Base-by-base conservation (phyloP, 2,329 filamentous ascomycete genomes). In the Didymella pinodella region DNA sequence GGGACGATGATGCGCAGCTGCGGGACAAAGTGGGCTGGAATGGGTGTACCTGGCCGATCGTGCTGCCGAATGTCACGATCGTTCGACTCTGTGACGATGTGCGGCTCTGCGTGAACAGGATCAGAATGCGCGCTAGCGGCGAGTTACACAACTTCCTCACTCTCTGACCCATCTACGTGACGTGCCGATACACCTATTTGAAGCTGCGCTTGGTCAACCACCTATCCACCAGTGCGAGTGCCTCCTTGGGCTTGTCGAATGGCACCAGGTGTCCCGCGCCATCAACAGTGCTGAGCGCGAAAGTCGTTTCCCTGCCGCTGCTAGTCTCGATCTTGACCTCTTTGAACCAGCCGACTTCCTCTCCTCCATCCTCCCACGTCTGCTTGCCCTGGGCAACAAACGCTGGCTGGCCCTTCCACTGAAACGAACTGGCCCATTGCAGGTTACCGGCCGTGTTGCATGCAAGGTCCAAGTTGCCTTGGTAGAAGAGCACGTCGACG, bases 371-470 rank as follows among this genome's bases (percentile, higher is more conserved):
- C 54, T 64, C 66, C 73, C 73, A 76, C 6, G 28, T 31, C 48
- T 59, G 61, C 62, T 71, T 72, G 11, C 63, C 45, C 64, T 78
- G 71, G 7, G 75, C 67, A 0, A 73, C 74, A 65, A 81, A 82
- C 11, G 76, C 77, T 2, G 79, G 70, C 65, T 81, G 79, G 1
- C 79, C 79, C 50, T 77, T 79, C 80, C 80, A 83, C 2, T 68
- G 59, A 70, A 82, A 72, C 10, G 69, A 73, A 18, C 74, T 76
- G 18, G 79, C 77, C 76, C 76, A 80, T 28, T 76, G 67, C 53
- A 59, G 69, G 41, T 77, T 79, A 0, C 77, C 76, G 11, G 76
- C 77, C 7, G 77, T 78, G 51, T 80, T 80, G 53, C 78, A 80
- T 8, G 76, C 77, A 46, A 79, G 67, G 56, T 79, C 77, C 1